Conservation (phyloP, 2,329 filamentous ascomycete species). For the Rhynchosporium secalis region DNA sequence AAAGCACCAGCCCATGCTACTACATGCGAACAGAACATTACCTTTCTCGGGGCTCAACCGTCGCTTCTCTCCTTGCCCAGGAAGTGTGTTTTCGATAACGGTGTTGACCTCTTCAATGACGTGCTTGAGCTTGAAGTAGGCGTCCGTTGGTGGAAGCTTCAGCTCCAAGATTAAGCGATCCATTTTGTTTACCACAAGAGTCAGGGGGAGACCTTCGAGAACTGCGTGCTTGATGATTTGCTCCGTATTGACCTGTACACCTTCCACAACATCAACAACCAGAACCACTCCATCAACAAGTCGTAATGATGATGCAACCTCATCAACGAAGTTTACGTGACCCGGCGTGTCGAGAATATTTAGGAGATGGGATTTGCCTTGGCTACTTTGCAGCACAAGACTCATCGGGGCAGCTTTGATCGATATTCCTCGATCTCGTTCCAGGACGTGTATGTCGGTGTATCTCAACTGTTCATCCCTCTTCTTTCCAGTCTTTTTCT, state of each 20-base stretch:
- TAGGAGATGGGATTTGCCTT: slow-evolving; percentile 91
- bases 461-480: slow-evolving; percentile 90
- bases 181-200: slow-evolving; percentile 95
- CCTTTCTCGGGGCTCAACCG: slow-evolving; percentile 93
- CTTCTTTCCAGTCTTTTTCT: slow-evolving; percentile 78
- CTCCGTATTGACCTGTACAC: slow-evolving; percentile 98
- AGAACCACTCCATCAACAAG: slow-evolving; percentile 90
- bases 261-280: slow-evolving; percentile 94
- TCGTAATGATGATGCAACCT: slow-evolving; percentile 84
- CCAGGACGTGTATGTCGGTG: slow-evolving; percentile 86
- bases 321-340: slow-evolving; percentile 97
- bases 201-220: slow-evolving; percentile 83
- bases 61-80: slow-evolving; percentile 74
- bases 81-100: slow-evolving; percentile 83
- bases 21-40: slow-evolving; percentile 96
- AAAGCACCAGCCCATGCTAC: slow-evolving; percentile 95
- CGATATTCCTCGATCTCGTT: slow-evolving; percentile 86
- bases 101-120: slow-evolving; percentile 99
- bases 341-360: slow-evolving; percentile 96
- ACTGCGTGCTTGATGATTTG: slow-evolving; percentile 96
- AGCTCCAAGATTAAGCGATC: slow-evolving; percentile 92
- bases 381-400: slow-evolving; percentile 81
- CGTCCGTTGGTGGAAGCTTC: slow-evolving; percentile 89
- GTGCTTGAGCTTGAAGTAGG: slow-evolving; percentile 98
- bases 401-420: slow-evolving; percentile 96